Evolutionary conservation across 23 red algal species (phyloP).

Genomic region (Gracilariopsis chorda): DNA sequence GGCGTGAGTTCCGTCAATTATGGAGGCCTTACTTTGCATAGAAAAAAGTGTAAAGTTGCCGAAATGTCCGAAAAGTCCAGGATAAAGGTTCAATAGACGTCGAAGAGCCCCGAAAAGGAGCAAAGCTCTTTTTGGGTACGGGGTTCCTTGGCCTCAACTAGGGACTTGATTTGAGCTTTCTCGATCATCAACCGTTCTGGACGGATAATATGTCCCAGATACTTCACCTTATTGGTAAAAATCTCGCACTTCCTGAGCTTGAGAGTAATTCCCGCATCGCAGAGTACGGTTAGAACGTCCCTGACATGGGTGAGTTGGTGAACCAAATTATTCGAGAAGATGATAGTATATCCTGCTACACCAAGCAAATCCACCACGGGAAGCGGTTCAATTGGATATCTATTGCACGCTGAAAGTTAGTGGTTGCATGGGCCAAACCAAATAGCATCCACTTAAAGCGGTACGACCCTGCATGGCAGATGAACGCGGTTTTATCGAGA

Average conservation of each 20-base stretch:
- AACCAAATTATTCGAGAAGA: conserved; percentile 4
- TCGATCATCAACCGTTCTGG: conserved; percentile 33
- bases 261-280: background rate
- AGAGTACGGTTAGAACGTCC: conserved; percentile 3
- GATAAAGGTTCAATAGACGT: conserved; percentile 43
- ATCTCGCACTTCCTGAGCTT: conserved; percentile 53
- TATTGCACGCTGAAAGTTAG: conserved; percentile 40
- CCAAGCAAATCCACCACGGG: background rate
- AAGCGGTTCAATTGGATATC: conserved; percentile 12
- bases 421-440: conserved; percentile 43
- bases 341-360: conserved; percentile 42
- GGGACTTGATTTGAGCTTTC: background rate
- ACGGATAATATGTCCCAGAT: conserved; percentile 49
- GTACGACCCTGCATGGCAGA: conserved; percentile 29
- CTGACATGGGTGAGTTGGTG: conserved; percentile 28
- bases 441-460: conserved; percentile 34
- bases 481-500: conserved; percentile 28
- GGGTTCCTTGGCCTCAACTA: background rate
- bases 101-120: conserved; percentile 16
- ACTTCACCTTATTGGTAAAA: background rate
- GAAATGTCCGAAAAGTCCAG: conserved; percentile 21
- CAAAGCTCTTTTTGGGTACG: conserved; percentile 11
- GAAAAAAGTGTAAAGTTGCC: background rate
- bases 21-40: background rate
- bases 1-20: background rate